Evolutionary conservation across 2,329 filamentous ascomycete species (phyloP).

Genomic region (Exophiala phaeomuriformis): DNA sequence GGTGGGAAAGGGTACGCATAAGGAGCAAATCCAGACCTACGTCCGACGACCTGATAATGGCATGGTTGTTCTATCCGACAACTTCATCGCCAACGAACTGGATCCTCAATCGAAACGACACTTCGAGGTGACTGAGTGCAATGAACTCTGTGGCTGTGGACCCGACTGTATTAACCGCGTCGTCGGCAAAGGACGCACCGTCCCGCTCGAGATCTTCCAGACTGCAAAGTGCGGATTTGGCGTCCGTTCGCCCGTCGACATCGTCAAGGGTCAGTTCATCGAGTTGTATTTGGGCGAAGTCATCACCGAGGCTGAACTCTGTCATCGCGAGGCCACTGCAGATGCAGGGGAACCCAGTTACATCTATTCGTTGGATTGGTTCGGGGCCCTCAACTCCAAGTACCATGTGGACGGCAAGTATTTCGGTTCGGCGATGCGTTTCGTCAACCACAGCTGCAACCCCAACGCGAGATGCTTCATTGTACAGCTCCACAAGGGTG

Average conservation of each 20-base stretch:
- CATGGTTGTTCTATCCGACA: slow-evolving; percentile 21
- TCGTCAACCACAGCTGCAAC: slow-evolving; percentile 45
- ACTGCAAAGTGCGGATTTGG: slow-evolving; percentile 39
- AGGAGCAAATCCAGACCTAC: slow-evolving; percentile 11
- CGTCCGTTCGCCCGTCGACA: slow-evolving; percentile 34
- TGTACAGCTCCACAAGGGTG: slow-evolving; percentile 37
- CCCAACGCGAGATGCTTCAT: slow-evolving; percentile 42
- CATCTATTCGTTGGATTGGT: slow-evolving; percentile 39
- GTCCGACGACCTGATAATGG: slow-evolving; percentile 12
- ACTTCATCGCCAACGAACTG: slow-evolving; percentile 17
- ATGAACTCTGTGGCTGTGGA: slow-evolving; percentile 33
- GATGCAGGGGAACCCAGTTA: slow-evolving; percentile 34
- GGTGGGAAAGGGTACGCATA: background rate
- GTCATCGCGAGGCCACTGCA: slow-evolving; percentile 33
- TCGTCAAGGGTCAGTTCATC: slow-evolving; percentile 40
- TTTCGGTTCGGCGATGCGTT: slow-evolving; percentile 38
- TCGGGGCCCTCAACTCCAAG: slow-evolving; percentile 22
- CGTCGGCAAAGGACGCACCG: slow-evolving; percentile 35
- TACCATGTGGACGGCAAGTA: slow-evolving; percentile 41
- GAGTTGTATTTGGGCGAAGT: slow-evolving; percentile 42
- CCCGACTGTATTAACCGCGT: slow-evolving; percentile 38
- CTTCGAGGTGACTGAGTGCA: slow-evolving; percentile 38
- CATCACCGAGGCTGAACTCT: slow-evolving; percentile 33
- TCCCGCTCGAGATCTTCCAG: slow-evolving; percentile 39
- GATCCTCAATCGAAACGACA: slow-evolving; percentile 5